A percentile compares a stretch with the other conserved stretches of the same genome.
Conservation (phyloP, 2,329 filamentous ascomycete species). For the Mycosphaerella sp. region DNA sequence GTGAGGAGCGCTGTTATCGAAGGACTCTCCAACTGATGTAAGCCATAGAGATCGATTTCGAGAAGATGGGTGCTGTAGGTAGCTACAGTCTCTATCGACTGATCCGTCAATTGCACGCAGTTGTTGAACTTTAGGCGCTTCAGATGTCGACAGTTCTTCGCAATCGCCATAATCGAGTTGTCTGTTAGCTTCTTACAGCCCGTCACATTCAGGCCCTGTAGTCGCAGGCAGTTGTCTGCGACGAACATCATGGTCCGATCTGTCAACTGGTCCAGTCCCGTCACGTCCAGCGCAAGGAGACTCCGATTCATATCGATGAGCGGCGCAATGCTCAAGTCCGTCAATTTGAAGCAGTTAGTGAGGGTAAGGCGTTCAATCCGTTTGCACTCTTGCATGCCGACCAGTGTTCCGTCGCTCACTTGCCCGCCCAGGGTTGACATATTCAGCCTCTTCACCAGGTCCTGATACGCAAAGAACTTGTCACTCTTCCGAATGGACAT, state of each 20-base stretch:
- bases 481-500: slow-evolving; percentile 62
- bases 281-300: slow-evolving; percentile 84
- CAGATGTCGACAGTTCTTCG: slow-evolving; percentile 74
- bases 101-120: slow-evolving; percentile 76
- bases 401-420: slow-evolving; percentile 83
- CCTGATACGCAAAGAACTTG: slow-evolving; percentile 83
- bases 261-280: slow-evolving; percentile 70
- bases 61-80: slow-evolving; percentile 85
- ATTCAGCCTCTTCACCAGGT: slow-evolving; percentile 88
- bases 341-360: slow-evolving; percentile 79
- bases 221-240: slow-evolving; percentile 70
- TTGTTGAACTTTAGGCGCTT: slow-evolving; percentile 96
- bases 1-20: slow-evolving; percentile 75
- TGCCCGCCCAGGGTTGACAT: slow-evolving; percentile 68
- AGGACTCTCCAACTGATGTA: slow-evolving; percentile 70
- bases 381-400: slow-evolving; percentile 76
- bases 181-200: slow-evolving; percentile 79
- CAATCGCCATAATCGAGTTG: slow-evolving; percentile 73
- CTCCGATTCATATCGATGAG: slow-evolving; percentile 73
- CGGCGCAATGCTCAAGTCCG: slow-evolving; percentile 73
- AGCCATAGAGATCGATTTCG: slow-evolving; percentile 91
- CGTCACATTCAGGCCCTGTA: slow-evolving; percentile 92
- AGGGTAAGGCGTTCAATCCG: slow-evolving; percentile 87
- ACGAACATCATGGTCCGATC: slow-evolving; percentile 72
- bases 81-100: slow-evolving; percentile 77